These are phyloP conservation scores for Penicillium simplicissimum DNA, from an alignment of 495 filamentous ascomycete species.

Conservation along the genomic window DNA sequence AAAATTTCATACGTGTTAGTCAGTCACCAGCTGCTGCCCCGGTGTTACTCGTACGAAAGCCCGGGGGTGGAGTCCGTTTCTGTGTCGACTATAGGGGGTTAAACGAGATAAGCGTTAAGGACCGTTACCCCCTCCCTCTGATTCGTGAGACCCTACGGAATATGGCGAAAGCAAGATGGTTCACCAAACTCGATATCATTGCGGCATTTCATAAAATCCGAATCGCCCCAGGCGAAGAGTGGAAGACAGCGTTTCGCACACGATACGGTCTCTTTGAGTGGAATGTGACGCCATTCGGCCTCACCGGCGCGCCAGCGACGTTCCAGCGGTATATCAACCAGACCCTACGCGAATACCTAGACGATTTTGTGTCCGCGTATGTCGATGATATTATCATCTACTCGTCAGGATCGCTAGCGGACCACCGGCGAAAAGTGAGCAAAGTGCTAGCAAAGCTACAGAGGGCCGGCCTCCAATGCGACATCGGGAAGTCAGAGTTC, in stretches of 20 bases:
- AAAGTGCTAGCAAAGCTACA: too few relatives aligned
- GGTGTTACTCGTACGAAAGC: not conserved
- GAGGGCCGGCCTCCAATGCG: not conserved
- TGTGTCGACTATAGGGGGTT: not conserved
- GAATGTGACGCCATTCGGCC: not conserved
- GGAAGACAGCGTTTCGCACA: not conserved
- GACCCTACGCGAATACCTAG: not conserved
- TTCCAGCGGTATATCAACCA: slow-evolving; percentile 5
- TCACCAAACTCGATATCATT: not conserved
- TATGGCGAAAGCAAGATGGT: not conserved
- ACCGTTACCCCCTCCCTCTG: not conserved
- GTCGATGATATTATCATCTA: slow-evolving; percentile 5
- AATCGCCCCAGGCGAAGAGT: not conserved
- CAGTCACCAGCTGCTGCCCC: not conserved
- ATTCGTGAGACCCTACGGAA: not conserved
- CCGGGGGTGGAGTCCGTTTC: not conserved
- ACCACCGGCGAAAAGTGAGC: too few relatives aligned
- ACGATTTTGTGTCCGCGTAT: not conserved
- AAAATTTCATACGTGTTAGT: not conserved
- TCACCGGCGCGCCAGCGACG: not conserved
- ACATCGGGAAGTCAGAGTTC: not conserved
- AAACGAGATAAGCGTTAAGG: not conserved
- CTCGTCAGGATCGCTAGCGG: not conserved
- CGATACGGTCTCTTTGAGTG: not conserved
- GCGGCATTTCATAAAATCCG: not conserved